phyloP scores from a whole-genome alignment of 139 green algal species.

The Zygnema circumcarinatum region DNA sequence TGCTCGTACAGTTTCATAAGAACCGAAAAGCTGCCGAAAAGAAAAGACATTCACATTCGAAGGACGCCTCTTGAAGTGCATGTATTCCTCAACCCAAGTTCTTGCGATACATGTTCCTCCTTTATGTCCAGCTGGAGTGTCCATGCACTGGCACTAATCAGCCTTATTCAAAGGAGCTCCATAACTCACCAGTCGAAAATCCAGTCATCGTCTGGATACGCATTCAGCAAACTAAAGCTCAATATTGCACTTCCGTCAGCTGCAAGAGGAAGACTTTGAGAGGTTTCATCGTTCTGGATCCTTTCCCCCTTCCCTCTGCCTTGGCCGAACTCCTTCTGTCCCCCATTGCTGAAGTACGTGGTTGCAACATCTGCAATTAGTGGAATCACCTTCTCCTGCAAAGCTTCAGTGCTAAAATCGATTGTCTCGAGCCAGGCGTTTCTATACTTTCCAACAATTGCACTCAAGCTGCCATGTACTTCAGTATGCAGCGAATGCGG shows the following conservation, averaged over 20 bases:
- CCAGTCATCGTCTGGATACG: conserved; percentile 41
- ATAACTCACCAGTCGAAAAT: conserved; percentile 46
- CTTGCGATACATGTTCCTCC: too few relatives aligned
- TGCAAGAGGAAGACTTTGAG: conserved; percentile 19
- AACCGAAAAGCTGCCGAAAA: too few relatives aligned
- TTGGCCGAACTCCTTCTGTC: not conserved
- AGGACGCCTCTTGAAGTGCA: too few relatives aligned
- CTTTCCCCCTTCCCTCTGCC: not conserved
- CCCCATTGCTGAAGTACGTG: not conserved
- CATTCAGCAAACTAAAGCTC: conserved; percentile 55
- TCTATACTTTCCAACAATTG: conserved; percentile 15
- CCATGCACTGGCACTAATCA: too few relatives aligned
- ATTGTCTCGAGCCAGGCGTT: conserved; percentile 18
- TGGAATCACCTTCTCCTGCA: not conserved
- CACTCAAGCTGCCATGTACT: not conserved
- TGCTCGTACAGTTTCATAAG: too few relatives aligned
- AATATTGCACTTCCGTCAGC: conserved; percentile 43
- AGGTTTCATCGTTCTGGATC: conserved; percentile 5
- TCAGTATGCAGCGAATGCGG: not conserved
- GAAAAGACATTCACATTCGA: too few relatives aligned
- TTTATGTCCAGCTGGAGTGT: too few relatives aligned
- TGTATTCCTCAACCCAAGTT: too few relatives aligned
- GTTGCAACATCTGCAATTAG: not conserved
- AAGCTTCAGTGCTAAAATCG: not conserved
- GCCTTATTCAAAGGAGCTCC: too few relatives aligned